Evolutionary conservation across 2,329 filamentous ascomycete species (phyloP), one percentile per base, ranked within the genome.

Genomic region (Tympanopsis confertula): DNA sequence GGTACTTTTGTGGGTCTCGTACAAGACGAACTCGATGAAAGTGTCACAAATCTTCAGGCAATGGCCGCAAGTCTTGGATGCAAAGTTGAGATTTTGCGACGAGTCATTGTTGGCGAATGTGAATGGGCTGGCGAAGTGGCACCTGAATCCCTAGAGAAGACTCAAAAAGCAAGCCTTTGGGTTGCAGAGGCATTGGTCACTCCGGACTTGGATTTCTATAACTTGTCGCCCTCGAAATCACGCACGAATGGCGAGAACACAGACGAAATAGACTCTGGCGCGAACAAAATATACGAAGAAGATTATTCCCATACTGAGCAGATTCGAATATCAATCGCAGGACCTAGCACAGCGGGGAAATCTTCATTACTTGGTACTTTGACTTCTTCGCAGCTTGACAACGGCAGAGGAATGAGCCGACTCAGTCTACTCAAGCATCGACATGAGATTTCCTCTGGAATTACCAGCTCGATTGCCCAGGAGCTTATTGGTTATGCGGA

Each of bases 31-130:
- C 75, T 98, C 69, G 76, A 89, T 43, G 89, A 96, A 58, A 95
- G 87, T 54, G 68, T 96, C 42, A 73, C 72, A 30, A 95, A 88
- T 40, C 62, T 98, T 26, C 76, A 79, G 42, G 78, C 84, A 37
- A 98, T 98, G 89, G 89, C 91, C 26, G 83, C 86, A 10, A 94
- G 86, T 53, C 62, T 98, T 36, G 89, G 91, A 4, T 96, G 91
- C 50, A 74, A 74, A 38, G 82, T 94, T 4, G 79, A 89, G 47
- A 72, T 96, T 17, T 65, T 87, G 19, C 81, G 87, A 13, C 83
- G 79, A 63, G 82, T 96, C 20, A 69, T 78, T 35, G 88, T 98
- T 14, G 91, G 89, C 12, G 74, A 84, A 20, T 94, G 88, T 50
- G 80, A 94, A 51, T 86, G 81, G 78, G 50, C 65, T 3, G 30